phyloP scores from a whole-genome alignment of 2,329 filamentous ascomycete species.

The Hansfordia pulvinata region DNA sequence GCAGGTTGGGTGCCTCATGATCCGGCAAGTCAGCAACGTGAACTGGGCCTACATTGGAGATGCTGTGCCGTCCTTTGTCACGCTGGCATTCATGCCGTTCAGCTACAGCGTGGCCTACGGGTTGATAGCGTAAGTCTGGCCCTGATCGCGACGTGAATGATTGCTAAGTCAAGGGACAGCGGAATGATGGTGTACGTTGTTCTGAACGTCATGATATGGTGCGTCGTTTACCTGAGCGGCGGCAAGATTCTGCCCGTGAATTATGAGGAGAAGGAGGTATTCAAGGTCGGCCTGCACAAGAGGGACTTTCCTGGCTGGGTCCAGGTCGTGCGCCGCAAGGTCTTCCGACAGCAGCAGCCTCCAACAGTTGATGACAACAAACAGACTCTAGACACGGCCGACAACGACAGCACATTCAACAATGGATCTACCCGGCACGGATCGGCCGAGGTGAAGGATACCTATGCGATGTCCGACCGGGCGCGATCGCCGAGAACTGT shows the following conservation, averaged over 20 bases:
- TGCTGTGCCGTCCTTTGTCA: slow-evolving; percentile 62
- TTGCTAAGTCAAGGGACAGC: slow-evolving; percentile 8
- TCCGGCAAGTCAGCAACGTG: slow-evolving; percentile 58
- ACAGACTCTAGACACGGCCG: slow-evolving; percentile 15
- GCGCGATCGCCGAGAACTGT: slow-evolving; percentile 3
- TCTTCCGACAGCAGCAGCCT: slow-evolving; percentile 6
- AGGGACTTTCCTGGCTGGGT: slow-evolving; percentile 45
- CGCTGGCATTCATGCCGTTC: slow-evolving; percentile 63
- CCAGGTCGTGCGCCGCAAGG: slow-evolving; percentile 21
- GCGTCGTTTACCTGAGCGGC: slow-evolving; percentile 29
- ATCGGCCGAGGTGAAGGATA: slow-evolving; percentile 12
- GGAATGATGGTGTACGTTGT: slow-evolving; percentile 40
- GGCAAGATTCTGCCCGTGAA: slow-evolving; percentile 35
- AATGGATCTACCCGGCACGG: slow-evolving; percentile 12
- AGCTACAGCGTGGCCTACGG: slow-evolving; percentile 70
- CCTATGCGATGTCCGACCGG: slow-evolving; percentile 5
- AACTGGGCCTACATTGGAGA: slow-evolving; percentile 70
- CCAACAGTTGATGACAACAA: slow-evolving; percentile 10
- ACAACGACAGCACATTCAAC: slow-evolving; percentile 16
- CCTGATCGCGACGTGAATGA: not conserved
- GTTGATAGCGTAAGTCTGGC: slow-evolving; percentile 48
- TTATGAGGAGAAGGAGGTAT: slow-evolving; percentile 39
- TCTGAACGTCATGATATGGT: slow-evolving; percentile 37
- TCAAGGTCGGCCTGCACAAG: slow-evolving; percentile 36
- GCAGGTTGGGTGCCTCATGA: slow-evolving; percentile 65